Conservation (phyloP, 2,329 filamentous ascomycete species). For the Myriosclerotinia curreyana region DNA sequence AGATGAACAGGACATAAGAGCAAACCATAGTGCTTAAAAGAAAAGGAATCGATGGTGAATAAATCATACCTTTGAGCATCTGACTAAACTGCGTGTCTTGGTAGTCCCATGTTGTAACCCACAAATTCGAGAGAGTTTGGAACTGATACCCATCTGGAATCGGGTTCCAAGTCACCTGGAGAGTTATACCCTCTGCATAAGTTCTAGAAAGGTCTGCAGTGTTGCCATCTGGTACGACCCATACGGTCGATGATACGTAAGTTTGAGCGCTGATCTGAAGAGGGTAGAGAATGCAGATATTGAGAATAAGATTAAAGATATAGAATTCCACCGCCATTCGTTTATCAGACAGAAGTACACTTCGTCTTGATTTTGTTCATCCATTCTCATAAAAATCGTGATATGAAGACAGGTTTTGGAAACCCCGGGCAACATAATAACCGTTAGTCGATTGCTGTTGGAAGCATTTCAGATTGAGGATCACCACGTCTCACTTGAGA, state of each 20-base stretch:
- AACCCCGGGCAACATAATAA: background rate
- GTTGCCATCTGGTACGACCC: conserved; percentile 7
- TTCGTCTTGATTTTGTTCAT: background rate
- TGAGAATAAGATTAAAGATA: background rate
- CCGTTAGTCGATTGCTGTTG: background rate
- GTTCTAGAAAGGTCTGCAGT: background rate
- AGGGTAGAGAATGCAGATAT: background rate
- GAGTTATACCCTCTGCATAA: background rate
- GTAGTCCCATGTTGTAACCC: conserved; percentile 7
- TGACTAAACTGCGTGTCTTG: background rate
- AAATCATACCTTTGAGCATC: background rate
- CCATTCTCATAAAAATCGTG: background rate
- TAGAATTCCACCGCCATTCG: background rate
- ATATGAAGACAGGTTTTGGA: background rate
- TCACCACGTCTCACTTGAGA: background rate
- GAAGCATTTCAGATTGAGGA: background rate
- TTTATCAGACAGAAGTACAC: background rate
- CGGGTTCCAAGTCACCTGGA: background rate
- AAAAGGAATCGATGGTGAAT: background rate
- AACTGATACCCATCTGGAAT: background rate
- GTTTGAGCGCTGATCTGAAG: background rate
- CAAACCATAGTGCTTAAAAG: background rate
- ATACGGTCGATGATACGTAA: conserved; percentile 2
- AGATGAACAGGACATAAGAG: background rate
- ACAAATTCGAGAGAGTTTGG: background rate